Evolutionary conservation across 768 basidiomycete species (phyloP), one percentile per base, ranked within the genome.

Genomic region (Heimioporus sp.): DNA sequence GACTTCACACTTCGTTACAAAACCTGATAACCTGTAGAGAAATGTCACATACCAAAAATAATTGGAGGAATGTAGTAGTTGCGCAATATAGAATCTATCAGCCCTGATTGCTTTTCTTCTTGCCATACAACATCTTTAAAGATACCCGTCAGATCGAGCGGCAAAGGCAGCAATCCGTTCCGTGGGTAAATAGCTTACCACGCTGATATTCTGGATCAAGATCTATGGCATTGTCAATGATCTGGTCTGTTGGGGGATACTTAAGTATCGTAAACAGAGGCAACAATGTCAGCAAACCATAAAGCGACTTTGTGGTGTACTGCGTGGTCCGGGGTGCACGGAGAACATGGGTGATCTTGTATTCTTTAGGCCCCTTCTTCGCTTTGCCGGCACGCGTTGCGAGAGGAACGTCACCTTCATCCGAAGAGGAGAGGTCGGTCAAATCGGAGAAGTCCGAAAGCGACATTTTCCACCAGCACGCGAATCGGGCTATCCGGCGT

Each of bases 31-130:
- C 4, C n/a, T 28, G 24, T 28, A 28, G 13, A 21, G 5, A 37
- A 8, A 28, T 37, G 16, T 36, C 10, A 52, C 76, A 7, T 50
- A 86, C 86, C 75, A 55, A 87, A 86, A 19, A 87, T 80, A 37
- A 87, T 72, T 2, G 83, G 84, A 0, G 85, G 86, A 9, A 87
- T 76, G 41, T 84, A 83, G 60, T 79, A 86, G 58, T 85, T 83
- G 46, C 78, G 73, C 44, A 87, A 69, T 5, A 86, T 49, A 0
- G 86, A 86, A 55, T 87, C 86, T 42, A 87, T 82, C 8, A 87
- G 71, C 8, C 73, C 77, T 12, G 73, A 72, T 52, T 86, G 85
- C 57, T 87, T 86, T 38, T 65, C 52, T 38, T 83, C 81, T 8
- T 72, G 70, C 87, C 86, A 87, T 11, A 87, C 86, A 41, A 87